Percentiles rank a stretch among this genome's conserved stretches.
Evolutionary conservation across 305 asterid species (phyloP).

Genomic region (Fraxinus baroniana): DNA sequence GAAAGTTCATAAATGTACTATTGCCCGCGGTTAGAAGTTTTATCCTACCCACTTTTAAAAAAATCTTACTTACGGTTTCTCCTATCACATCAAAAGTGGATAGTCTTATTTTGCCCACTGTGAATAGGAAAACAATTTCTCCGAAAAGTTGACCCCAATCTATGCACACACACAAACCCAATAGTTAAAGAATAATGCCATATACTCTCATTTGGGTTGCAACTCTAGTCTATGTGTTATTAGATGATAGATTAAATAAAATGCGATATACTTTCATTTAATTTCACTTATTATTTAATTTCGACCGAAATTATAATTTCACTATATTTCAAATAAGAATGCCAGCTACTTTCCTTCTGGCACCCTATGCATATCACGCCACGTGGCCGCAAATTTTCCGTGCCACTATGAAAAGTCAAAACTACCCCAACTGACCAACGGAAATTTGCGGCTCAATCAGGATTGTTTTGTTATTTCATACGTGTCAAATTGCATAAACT

Average conservation of each 20-base stretch:
- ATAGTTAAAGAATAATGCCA: neutral
- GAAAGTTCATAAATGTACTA: neutral
- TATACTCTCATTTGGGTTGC: no score
- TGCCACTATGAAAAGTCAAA: slow-evolving; percentile 19
- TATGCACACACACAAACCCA: neutral
- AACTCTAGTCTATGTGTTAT: neutral
- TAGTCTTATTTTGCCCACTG: no score
- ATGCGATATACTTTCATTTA: no score
- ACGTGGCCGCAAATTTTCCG: neutral
- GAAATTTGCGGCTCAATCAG: neutral
- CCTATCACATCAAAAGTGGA: no score
- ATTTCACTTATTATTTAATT: neutral
- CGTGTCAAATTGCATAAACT: slow-evolving; percentile 38
- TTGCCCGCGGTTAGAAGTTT: neutral
- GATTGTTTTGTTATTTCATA: slow-evolving; percentile 20
- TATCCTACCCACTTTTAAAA: neutral
- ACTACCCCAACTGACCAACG: slow-evolving; percentile 18
- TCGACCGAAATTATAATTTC: neutral
- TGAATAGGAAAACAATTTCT: neutral
- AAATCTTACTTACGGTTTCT: neutral
- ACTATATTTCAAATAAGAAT: neutral
- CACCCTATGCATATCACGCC: neutral
- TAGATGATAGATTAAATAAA: neutral
- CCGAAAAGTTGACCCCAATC: neutral
- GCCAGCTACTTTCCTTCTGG: neutral